These are phyloP conservation scores for Boeremia lycopersici DNA, from an alignment of 2,329 filamentous ascomycete species.

Conservation along the genomic window DNA sequence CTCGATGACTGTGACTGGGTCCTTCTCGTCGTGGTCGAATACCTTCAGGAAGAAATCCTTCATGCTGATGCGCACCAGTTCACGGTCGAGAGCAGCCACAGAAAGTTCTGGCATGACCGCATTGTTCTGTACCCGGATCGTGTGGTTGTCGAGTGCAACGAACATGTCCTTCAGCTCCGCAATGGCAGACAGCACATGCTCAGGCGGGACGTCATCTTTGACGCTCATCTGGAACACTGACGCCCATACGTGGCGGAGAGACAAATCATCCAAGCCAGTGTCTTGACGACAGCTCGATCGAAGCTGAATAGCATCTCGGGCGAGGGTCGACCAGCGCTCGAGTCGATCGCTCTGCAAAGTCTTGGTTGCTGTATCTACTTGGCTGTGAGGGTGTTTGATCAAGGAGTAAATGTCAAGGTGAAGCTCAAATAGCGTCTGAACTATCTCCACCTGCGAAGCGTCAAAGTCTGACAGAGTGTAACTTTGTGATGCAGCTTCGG, in stretches of 20 bases:
- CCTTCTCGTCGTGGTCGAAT: slow-evolving; percentile 80
- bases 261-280: slow-evolving; percentile 50
- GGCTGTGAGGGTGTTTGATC: slow-evolving; percentile 66
- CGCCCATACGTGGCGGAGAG: slow-evolving; percentile 69
- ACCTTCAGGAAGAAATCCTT: slow-evolving; percentile 95
- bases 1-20: slow-evolving; percentile 86
- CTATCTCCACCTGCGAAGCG: slow-evolving; percentile 56
- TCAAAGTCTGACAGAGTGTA: slow-evolving; percentile 40
- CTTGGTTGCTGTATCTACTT: slow-evolving; percentile 59
- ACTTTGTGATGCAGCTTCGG: slow-evolving; percentile 16
- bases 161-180: slow-evolving; percentile 66
- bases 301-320: slow-evolving; percentile 59
- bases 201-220: slow-evolving; percentile 60
- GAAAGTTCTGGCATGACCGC: slow-evolving; percentile 88
- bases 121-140: slow-evolving; percentile 78
- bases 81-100: slow-evolving; percentile 79
- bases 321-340: slow-evolving; percentile 64
- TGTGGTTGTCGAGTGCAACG: slow-evolving; percentile 53
- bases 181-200: slow-evolving; percentile 67
- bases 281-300: slow-evolving; percentile 33
- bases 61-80: slow-evolving; percentile 89
- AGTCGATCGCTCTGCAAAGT: slow-evolving; percentile 63
- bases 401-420: slow-evolving; percentile 69
- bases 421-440: slow-evolving; percentile 68
- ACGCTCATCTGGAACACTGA: slow-evolving; percentile 67